Percentiles rank a stretch among this genome's conserved stretches.
Evolutionary conservation across 805 yeast genomes (phyloP).

Genomic region (Kazachstania africana): DNA sequence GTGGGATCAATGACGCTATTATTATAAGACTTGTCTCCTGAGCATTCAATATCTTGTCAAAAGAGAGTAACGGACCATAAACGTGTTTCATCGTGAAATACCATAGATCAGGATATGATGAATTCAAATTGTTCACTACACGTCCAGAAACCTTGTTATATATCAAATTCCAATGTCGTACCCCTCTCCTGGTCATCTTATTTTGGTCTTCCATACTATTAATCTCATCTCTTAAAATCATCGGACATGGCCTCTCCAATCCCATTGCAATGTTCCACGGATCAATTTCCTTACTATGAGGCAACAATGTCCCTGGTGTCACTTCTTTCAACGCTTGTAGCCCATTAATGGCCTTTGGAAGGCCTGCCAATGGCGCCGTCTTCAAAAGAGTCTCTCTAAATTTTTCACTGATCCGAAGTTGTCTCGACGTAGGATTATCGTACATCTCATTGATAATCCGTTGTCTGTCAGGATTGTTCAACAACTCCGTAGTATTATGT

Average conservation of each 20-base stretch:
- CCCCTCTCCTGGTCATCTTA: conserved; percentile 34
- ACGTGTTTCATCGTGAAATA: conserved; percentile 57
- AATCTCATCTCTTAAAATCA: conserved; percentile 6
- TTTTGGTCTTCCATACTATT: conserved; percentile 4
- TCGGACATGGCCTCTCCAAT: conserved; percentile 5
- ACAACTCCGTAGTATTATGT: conserved; percentile 11
- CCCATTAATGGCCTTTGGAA: conserved; percentile 78
- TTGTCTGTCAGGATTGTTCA: conserved; percentile 5
- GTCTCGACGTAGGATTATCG: conserved; percentile 11
- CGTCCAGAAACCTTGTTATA: conserved; percentile 66
- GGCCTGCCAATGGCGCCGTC: conserved; percentile 67
- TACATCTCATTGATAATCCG: conserved; percentile 12
- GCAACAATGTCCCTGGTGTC: conserved; percentile 43
- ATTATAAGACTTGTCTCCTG: conserved; percentile 69
- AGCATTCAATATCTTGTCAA: conserved; percentile 46
- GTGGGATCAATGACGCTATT: conserved; percentile 74
- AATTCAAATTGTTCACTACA: conserved; percentile 52
- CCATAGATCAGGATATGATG: conserved; percentile 83
- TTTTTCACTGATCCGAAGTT: conserved; percentile 33
- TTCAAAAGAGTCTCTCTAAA: conserved; percentile 71
- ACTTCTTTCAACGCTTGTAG: conserved; percentile 49
- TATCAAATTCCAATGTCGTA: conserved; percentile 56
- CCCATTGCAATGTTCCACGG: conserved; percentile 18
- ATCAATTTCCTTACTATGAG: conserved; percentile 11
- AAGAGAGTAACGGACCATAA: conserved; percentile 69